Conservation (phyloP, 148 eudicot species). For the Dysphania ambrosioides region DNA sequence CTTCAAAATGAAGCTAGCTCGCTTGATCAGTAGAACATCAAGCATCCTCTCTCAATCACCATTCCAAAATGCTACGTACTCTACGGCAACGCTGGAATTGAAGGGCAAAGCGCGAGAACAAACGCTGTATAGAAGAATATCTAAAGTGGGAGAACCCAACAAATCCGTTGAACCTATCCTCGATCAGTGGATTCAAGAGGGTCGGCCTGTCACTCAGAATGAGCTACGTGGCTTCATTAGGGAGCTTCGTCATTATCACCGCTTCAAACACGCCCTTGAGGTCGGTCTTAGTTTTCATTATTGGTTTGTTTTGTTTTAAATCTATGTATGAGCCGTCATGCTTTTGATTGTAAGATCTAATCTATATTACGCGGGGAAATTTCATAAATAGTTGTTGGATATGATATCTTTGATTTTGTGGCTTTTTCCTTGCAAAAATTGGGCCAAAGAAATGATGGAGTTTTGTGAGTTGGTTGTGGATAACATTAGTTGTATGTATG, state of each 20-base stretch:
- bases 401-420: too few relatives aligned
- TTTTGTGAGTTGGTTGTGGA: too few relatives aligned
- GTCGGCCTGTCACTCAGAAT: neutral
- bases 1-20: neutral
- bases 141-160: neutral
- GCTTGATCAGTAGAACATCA: neutral
- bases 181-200: slow-evolving; percentile 29
- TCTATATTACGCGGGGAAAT: too few relatives aligned
- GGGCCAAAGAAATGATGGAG: too few relatives aligned
- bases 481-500: too few relatives aligned
- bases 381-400: too few relatives aligned
- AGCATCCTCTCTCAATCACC: neutral
- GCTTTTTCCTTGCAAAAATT: too few relatives aligned
- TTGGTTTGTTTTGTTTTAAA: neutral
- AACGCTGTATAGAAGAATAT: neutral
- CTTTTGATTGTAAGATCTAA: too few relatives aligned
- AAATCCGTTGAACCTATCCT: slow-evolving; percentile 20
- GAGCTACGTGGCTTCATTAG: slow-evolving; percentile 20
- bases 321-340: too few relatives aligned
- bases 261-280: slow-evolving; percentile 33
- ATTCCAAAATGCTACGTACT: neutral
- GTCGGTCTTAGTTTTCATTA: neutral
- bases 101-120: neutral
- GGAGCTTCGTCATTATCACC: slow-evolving; percentile 22
- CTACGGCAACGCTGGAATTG: neutral